phyloP scores from a whole-genome alignment of 192 early-diverging fungal genomes.

The Coemansia sp. region DNA sequence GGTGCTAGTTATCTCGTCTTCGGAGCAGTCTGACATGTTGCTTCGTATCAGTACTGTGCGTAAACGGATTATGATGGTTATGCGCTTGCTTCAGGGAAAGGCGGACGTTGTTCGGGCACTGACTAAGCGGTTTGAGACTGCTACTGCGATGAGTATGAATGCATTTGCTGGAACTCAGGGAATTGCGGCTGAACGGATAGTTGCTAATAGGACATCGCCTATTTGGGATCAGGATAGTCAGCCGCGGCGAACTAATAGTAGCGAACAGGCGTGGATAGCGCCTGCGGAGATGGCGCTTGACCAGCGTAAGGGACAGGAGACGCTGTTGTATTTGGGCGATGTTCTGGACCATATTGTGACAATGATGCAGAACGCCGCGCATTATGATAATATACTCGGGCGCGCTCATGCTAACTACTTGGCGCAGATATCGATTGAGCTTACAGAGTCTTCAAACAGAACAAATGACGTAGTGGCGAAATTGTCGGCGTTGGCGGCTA shows the following conservation, averaged over 20 bases:
- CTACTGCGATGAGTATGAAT: slow-evolving; percentile 50
- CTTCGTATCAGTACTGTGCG: slow-evolving; percentile 72
- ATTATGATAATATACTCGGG: slow-evolving; percentile 72
- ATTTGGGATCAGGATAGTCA: slow-evolving; percentile 19
- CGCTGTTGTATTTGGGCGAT: slow-evolving; percentile 75
- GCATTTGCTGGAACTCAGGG: slow-evolving; percentile 18
- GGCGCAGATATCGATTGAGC: slow-evolving; percentile 76
- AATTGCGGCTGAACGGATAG: neutral
- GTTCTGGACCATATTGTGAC: slow-evolving; percentile 81
- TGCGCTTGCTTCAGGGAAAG: slow-evolving; percentile 71
- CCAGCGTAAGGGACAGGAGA: slow-evolving; percentile 62
- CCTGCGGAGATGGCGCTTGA: slow-evolving; percentile 36
- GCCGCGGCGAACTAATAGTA: slow-evolving; percentile 17
- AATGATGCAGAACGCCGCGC: slow-evolving; percentile 77
- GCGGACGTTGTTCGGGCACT: slow-evolving; percentile 74
- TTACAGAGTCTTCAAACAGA: slow-evolving; percentile 73
- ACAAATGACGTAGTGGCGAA: slow-evolving; percentile 89
- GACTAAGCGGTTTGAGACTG: slow-evolving; percentile 65
- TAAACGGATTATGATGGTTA: slow-evolving; percentile 69
- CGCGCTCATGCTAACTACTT: slow-evolving; percentile 77
- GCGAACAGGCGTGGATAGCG: slow-evolving; percentile 10
- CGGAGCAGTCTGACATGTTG: slow-evolving; percentile 83
- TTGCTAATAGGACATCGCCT: neutral
- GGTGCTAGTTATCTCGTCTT: slow-evolving; percentile 87
- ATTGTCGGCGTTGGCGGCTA: slow-evolving; percentile 85